Conservation (phyloP, 1,139 yeast species). For the Kodamaea ohmeri region DNA sequence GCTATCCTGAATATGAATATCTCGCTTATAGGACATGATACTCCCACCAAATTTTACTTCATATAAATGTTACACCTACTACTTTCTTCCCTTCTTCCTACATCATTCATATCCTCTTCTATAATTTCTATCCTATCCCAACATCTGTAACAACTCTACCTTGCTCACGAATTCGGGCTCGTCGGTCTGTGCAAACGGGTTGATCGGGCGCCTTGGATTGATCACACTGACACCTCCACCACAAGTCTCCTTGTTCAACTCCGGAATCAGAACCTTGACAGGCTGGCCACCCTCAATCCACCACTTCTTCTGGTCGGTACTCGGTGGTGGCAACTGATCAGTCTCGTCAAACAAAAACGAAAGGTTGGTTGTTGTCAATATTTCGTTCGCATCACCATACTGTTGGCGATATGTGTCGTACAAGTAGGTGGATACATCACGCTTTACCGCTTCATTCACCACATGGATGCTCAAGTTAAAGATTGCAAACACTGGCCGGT, state of each 20-base stretch:
- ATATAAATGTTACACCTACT: background rate
- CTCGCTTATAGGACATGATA: too few relatives aligned
- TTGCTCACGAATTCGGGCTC: constrained; percentile 39
- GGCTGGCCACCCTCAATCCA: constrained; percentile 82
- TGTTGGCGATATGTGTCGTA: constrained; percentile 54
- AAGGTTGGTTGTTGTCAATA: constrained; percentile 29
- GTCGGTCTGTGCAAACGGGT: constrained; percentile 58
- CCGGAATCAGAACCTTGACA: constrained; percentile 60
- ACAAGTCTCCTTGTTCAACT: constrained; percentile 32
- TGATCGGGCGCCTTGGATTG: constrained; percentile 65
- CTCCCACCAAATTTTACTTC: too few relatives aligned
- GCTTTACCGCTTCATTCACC: constrained; percentile 63
- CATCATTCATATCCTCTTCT: background rate
- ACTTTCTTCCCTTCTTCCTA: too few relatives aligned
- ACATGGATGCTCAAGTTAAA: constrained; percentile 68
- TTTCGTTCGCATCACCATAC: constrained; percentile 41
- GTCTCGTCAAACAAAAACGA: constrained; percentile 28
- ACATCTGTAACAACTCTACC: constrained; percentile 17
- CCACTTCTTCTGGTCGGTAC: constrained; percentile 81
- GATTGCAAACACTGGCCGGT: constrained; percentile 84
- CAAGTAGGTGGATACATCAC: constrained; percentile 54
- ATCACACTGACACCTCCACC: constrained; percentile 37
- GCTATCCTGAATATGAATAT: too few relatives aligned
- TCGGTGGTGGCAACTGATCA: constrained; percentile 74
- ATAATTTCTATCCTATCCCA: background rate